Evolutionary conservation across 805 yeast genomes (phyloP).

Genomic region (Teunomyces atbi): DNA sequence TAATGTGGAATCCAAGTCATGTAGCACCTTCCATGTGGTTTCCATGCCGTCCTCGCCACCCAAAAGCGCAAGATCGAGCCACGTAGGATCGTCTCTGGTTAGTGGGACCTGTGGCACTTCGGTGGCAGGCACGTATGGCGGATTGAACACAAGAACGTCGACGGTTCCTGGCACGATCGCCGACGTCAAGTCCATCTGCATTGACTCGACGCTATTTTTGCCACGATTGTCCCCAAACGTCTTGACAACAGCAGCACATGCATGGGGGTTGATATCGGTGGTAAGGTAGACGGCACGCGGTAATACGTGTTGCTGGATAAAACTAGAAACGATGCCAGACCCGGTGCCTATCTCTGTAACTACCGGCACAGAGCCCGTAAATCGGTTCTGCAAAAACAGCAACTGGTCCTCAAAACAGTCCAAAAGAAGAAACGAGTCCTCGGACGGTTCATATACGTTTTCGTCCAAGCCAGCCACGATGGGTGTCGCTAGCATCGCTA

Average conservation of each 20-base stretch:
- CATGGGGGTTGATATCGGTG: slow-evolving; percentile 79
- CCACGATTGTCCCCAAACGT: slow-evolving; percentile 21
- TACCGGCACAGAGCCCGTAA: slow-evolving; percentile 37
- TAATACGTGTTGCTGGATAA: slow-evolving; percentile 59
- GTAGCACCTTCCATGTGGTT: slow-evolving; percentile 66
- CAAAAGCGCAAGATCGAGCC: slow-evolving; percentile 87
- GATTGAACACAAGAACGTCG: slow-evolving; percentile 84
- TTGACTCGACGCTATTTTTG: slow-evolving; percentile 18
- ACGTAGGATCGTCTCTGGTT: slow-evolving; percentile 45
- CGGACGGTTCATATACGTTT: slow-evolving; percentile 92
- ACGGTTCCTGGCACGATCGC: slow-evolving; percentile 46
- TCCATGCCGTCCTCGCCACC: slow-evolving; percentile 94
- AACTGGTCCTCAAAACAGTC: slow-evolving; percentile 73
- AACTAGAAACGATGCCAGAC: slow-evolving; percentile 84
- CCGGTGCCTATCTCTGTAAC: slow-evolving; percentile 90
- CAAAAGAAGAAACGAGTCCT: slow-evolving; percentile 81
- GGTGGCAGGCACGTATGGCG: slow-evolving; percentile 95
- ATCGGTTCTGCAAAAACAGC: slow-evolving; percentile 25
- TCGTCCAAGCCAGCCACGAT: slow-evolving; percentile 52
- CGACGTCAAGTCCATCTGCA: slow-evolving; percentile 58
- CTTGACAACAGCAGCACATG: slow-evolving; percentile 48
- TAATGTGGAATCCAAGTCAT: slow-evolving; percentile 52
- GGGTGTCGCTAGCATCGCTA: slow-evolving; percentile 79
- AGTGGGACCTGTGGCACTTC: slow-evolving; percentile 61
- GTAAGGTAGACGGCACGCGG: slow-evolving; percentile 55